These are phyloP conservation scores for Sherardia arvensis DNA, from an alignment of 257 asterid species.

Conservation along the genomic window DNA sequence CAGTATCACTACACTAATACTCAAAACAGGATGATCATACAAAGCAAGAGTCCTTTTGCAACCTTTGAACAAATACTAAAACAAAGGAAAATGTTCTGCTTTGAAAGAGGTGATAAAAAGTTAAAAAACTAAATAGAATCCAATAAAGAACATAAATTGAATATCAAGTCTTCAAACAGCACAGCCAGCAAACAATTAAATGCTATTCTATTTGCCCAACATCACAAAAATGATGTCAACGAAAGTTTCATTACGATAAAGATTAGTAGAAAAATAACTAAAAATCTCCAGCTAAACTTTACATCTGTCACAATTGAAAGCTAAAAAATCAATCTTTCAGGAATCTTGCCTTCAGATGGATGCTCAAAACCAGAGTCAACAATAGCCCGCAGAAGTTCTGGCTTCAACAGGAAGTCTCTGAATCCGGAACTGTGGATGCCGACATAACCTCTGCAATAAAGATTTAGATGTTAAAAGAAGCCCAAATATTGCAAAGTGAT, in stretches of 20 bases:
- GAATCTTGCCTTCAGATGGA: constrained; percentile 43
- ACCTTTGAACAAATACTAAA: background rate
- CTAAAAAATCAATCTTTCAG: background rate
- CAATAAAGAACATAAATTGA: background rate
- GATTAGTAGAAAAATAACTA: no score
- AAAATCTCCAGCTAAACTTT: background rate
- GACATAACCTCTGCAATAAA: constrained; percentile 28
- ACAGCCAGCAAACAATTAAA: background rate
- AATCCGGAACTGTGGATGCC: constrained; percentile 48
- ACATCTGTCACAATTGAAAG: background rate
- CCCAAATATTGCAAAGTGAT: no score
- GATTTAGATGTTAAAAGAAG: no score
- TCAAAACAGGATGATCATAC: background rate
- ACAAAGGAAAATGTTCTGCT: background rate
- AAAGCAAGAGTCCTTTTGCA: background rate
- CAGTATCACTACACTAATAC: background rate
- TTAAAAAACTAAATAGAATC: background rate
- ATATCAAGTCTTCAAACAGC: no score
- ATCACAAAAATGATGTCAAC: no score
- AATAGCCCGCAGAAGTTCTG: constrained; percentile 42
- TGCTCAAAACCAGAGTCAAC: constrained; percentile 49
- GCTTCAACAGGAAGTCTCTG: constrained; percentile 42
- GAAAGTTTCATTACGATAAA: background rate
- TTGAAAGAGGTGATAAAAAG: no score
- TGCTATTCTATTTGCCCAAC: background rate